Percentiles rank a stretch among this genome's conserved stretches.
These are phyloP conservation scores for Metschnikowia lunata DNA, from an alignment of 805 yeast species.

Conservation along the genomic window DNA sequence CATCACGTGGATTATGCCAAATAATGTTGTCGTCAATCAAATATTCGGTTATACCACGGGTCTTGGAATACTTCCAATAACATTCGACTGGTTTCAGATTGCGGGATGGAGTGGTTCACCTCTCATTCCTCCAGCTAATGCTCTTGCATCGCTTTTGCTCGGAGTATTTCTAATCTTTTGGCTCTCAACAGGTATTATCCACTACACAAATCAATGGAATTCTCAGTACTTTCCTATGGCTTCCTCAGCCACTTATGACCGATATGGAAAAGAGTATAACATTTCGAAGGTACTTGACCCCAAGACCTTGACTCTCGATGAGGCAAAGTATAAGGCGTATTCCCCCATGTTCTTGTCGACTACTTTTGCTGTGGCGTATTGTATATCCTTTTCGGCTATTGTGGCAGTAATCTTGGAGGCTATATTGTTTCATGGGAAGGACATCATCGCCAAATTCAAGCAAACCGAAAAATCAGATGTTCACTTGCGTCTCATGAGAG, in stretches of 20 bases:
- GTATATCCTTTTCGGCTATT: conserved; percentile 21
- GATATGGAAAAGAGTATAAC: conserved; percentile 16
- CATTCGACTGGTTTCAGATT: conserved; percentile 18
- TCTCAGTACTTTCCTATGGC: conserved; percentile 22
- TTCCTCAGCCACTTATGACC: conserved; percentile 19
- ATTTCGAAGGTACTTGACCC: conserved; percentile 17
- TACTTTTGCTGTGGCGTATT: conserved; percentile 19
- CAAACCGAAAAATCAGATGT: conserved; percentile 18
- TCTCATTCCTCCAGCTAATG: conserved; percentile 17
- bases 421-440: conserved; percentile 18
- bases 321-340: conserved; percentile 16
- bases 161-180: conserved; percentile 16
- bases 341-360: conserved; percentile 20
- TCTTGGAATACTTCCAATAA: conserved; percentile 13
- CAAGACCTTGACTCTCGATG: conserved; percentile 13
- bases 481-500: conserved; percentile 20
- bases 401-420: conserved; percentile 20
- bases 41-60: conserved; percentile 11
- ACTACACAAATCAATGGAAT: conserved; percentile 22
- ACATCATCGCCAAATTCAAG: conserved; percentile 14
- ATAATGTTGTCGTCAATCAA: conserved; percentile 12
- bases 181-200: conserved; percentile 15
- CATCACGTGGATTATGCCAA: conserved; percentile 13
- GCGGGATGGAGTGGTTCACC: conserved; percentile 18
- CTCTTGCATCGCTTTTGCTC: conserved; percentile 19